phyloP scores from a whole-genome alignment of 1,284 basidiomycete genomes.

The Phylloboletellus chloephorus region DNA sequence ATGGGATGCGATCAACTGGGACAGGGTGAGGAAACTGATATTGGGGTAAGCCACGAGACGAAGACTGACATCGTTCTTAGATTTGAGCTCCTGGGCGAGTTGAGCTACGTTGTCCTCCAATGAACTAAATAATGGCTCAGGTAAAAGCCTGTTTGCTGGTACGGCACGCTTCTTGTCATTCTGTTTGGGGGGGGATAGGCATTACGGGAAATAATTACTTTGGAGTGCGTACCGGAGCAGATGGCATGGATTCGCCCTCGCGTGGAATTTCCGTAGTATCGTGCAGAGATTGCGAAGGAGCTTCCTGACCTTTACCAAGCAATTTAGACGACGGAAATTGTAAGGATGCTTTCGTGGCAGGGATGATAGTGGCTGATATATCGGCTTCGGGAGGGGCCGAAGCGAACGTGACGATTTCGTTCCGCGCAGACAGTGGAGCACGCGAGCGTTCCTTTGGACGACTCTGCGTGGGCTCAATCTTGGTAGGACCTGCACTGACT shows the following conservation, averaged over 20 bases:
- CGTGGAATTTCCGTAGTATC: neutral
- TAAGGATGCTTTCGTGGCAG: neutral
- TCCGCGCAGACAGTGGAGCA: slow-evolving; percentile 20
- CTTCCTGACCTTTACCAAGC: neutral
- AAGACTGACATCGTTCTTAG: slow-evolving; percentile 37
- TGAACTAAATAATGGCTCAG: slow-evolving; percentile 12
- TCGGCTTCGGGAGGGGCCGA: slow-evolving; percentile 17
- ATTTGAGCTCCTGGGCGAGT: slow-evolving; percentile 40
- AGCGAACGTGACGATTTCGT: slow-evolving; percentile 26
- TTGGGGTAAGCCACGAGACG: neutral
- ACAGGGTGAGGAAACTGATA: slow-evolving; percentile 4
- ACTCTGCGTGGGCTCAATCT: slow-evolving; percentile 12
- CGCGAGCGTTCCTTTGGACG: slow-evolving; percentile 15
- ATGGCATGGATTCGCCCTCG: slow-evolving; percentile 4
- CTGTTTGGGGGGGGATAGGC: slow-evolving; percentile 11
- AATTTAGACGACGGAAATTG: slow-evolving; percentile 7
- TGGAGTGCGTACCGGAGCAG: slow-evolving; percentile 15
- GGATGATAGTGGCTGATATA: slow-evolving; percentile 1
- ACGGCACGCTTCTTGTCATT: neutral
- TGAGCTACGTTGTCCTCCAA: slow-evolving; percentile 34
- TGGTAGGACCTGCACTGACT: slow-evolving; percentile 17
- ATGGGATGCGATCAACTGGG: slow-evolving; percentile 45
- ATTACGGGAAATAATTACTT: slow-evolving; percentile 3
- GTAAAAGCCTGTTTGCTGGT: neutral
- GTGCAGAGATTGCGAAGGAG: neutral